These are phyloP conservation scores for Calonectria montana DNA, from an alignment of 2,329 filamentous ascomycete genomes.

Conservation along the genomic window DNA sequence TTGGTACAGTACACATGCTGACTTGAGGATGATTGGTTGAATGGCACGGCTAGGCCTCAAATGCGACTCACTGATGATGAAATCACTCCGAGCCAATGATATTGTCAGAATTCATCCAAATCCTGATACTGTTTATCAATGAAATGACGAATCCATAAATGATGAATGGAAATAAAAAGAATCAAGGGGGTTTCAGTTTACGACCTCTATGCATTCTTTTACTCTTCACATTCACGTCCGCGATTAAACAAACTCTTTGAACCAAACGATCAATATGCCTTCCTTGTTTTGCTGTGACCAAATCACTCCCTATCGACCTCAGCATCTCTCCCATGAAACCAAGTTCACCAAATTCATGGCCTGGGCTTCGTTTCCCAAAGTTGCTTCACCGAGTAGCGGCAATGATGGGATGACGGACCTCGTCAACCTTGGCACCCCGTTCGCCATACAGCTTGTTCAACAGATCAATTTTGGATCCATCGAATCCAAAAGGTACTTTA, in stretches of 20 bases:
- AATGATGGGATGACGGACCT: background rate
- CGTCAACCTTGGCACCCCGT: background rate
- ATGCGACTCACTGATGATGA: background rate
- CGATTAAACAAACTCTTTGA: too few relatives aligned
- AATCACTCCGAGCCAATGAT: background rate
- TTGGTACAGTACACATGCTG: background rate
- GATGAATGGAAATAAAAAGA: background rate
- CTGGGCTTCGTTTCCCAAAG: conserved; percentile 2
- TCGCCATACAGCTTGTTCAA: conserved; percentile 22
- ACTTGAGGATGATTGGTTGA: background rate
- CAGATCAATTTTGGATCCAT: conserved; percentile 27
- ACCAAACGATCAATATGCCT: conserved; percentile 1
- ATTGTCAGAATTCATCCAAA: background rate
- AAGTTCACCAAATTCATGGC: conserved; percentile 19
- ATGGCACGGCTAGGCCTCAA: background rate
- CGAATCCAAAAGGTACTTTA: conserved; percentile 23
- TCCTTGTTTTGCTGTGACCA: conserved; percentile 14
- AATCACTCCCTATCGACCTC: conserved; percentile 14
- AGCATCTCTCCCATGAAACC: conserved; percentile 7
- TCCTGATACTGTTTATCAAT: background rate
- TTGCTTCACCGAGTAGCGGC: background rate
- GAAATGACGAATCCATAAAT: background rate
- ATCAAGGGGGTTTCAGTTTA: background rate
- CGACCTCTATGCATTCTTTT: background rate
- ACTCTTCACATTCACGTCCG: background rate